Percentiles rank a stretch among this genome's conserved stretches.
phyloP scores from a whole-genome alignment of 208 protist species.

The Trypanosoma lewisi region DNA sequence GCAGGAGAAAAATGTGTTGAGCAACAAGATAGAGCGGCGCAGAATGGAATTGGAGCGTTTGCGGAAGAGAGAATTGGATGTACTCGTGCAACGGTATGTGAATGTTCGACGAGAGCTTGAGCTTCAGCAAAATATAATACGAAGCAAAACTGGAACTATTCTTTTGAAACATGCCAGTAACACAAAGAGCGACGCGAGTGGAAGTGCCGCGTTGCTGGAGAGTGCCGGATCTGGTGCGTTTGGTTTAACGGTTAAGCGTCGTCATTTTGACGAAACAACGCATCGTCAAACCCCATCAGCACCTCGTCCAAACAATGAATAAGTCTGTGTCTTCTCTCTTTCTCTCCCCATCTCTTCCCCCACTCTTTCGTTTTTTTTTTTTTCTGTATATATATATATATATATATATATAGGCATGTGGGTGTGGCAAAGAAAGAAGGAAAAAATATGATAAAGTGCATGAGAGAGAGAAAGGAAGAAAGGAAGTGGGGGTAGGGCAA shows the following conservation, averaged over 20 bases:
- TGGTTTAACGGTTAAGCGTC: constrained; percentile 62
- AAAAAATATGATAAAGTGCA: too few relatives aligned
- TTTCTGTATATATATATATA: too few relatives aligned
- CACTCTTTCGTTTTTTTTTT: not conserved
- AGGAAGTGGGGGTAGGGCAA: too few relatives aligned
- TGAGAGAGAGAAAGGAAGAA: not conserved
- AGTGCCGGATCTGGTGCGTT: constrained; percentile 77
- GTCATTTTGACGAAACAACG: constrained; percentile 36
- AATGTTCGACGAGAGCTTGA: constrained; percentile 83
- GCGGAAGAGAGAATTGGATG: constrained; percentile 85
- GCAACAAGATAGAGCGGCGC: constrained; percentile 67
- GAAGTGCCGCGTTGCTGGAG: constrained; percentile 64
- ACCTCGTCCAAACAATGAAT: constrained; percentile 6
- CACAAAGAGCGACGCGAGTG: constrained; percentile 74
- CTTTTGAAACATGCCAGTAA: constrained; percentile 89
- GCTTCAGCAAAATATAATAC: constrained; percentile 87
- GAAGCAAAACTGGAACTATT: constrained; percentile 78
- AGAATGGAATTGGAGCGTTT: constrained; percentile 67
- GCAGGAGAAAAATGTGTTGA: constrained; percentile 81
- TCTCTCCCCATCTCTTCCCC: not conserved
- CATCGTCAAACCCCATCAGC: not conserved
- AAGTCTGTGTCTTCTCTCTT: not conserved
- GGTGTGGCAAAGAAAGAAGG: too few relatives aligned
- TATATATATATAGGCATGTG: too few relatives aligned
- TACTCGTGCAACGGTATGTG: constrained; percentile 86